These are phyloP conservation scores for Silene coronaria DNA, from an alignment of 179 eudicot species.

Conservation along the genomic window DNA sequence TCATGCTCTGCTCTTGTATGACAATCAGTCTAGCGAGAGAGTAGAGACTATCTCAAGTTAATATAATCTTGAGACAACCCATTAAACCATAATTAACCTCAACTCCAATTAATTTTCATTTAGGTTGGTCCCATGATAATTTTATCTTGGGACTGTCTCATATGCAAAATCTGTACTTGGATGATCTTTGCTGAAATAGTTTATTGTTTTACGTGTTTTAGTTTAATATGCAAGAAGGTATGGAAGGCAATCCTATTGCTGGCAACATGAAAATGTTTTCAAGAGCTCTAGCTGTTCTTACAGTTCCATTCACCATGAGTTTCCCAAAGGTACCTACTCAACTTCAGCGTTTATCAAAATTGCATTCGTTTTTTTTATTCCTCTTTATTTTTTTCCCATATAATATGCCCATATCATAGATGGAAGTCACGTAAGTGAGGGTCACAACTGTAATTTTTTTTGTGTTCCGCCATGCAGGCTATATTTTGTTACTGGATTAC, in stretches of 20 bases:
- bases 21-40: neutral
- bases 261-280: conserved; percentile 80
- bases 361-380: neutral
- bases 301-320: conserved; percentile 69
- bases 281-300: conserved; percentile 64
- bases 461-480: conserved; percentile 46
- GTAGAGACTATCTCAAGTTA: neutral
- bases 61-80: neutral
- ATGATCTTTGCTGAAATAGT: neutral
- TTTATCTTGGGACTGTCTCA: neutral
- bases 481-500: conserved; percentile 91
- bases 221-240: conserved; percentile 89
- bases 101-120: neutral
- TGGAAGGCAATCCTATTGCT: conserved; percentile 92
- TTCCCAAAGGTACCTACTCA: conserved; percentile 64
- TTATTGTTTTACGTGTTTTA: conserved; percentile 27
- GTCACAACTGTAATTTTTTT: neutral
- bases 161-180: neutral
- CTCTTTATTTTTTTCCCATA: neutral
- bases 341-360: neutral
- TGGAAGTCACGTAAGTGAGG: neutral
- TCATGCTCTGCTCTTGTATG: neutral
- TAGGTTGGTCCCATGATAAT: neutral
- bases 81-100: neutral
- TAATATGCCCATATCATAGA: neutral